Evolutionary conservation across 257 asterid genomes (phyloP).

Genomic region (Knoxia roxburghii): DNA sequence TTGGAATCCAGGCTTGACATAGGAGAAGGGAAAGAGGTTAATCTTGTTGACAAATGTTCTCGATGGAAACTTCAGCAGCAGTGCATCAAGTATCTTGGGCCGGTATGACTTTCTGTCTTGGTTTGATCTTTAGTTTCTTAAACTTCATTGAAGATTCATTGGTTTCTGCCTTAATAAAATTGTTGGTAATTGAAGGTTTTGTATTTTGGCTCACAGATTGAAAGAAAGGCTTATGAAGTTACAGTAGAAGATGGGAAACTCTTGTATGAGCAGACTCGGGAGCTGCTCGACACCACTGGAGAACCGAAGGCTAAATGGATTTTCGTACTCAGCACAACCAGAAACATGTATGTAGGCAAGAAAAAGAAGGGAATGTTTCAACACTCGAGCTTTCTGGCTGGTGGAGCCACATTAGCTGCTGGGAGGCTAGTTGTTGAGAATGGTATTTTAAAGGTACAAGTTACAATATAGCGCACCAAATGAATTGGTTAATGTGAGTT

Average conservation of each 20-base stretch:
- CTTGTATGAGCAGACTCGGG: conserved; percentile 48
- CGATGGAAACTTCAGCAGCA: conserved; percentile 90
- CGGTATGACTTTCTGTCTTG: conserved; percentile 37
- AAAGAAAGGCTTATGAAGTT: conserved; percentile 76
- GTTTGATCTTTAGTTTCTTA: conserved; percentile 1
- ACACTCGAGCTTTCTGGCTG: conserved; percentile 92
- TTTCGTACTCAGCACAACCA: conserved; percentile 84
- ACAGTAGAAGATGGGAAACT: conserved; percentile 67
- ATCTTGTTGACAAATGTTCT: conserved; percentile 64
- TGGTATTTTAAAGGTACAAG: conserved; percentile 61
- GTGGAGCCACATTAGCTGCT: conserved; percentile 93
- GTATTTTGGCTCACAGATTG: conserved; percentile 44
- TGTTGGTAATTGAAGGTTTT: conserved; percentile 4
- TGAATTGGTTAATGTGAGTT: background rate
- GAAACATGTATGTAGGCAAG: conserved; percentile 71
- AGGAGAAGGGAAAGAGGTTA: conserved; percentile 91
- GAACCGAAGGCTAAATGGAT: conserved; percentile 91
- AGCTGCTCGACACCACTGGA: conserved; percentile 49
- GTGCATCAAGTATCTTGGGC: conserved; percentile 95
- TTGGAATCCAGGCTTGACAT: conserved; percentile 65
- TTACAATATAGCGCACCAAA: background rate
- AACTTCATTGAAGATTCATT: background rate
- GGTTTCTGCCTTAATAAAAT: background rate
- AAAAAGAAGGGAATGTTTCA: conserved; percentile 83
- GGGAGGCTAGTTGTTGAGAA: conserved; percentile 80